Percentiles rank a stretch among this genome's conserved stretches.
Conservation (phyloP, 2,329 filamentous ascomycete species). For the Ceratocystis colombiana region DNA sequence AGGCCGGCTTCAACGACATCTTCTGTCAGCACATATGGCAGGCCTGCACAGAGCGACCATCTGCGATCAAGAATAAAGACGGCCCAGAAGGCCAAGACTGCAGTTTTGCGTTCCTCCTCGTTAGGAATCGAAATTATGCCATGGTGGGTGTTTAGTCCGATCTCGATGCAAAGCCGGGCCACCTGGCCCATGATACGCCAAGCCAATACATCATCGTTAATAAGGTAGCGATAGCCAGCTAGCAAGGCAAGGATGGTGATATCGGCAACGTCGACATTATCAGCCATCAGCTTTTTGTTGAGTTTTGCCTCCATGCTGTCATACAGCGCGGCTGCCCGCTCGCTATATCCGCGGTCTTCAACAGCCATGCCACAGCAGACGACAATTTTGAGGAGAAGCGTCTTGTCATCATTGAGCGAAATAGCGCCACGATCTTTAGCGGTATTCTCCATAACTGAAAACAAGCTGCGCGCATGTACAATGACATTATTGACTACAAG, state of each 20-base stretch:
- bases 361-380: slow-evolving; percentile 68
- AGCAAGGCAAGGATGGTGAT: slow-evolving; percentile 45
- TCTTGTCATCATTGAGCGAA: slow-evolving; percentile 42
- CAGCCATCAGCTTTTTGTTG: slow-evolving; percentile 54
- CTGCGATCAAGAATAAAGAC: slow-evolving; percentile 75
- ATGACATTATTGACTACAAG: slow-evolving; percentile 63
- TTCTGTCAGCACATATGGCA: slow-evolving; percentile 78
- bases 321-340: slow-evolving; percentile 62
- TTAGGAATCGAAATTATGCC: slow-evolving; percentile 60
- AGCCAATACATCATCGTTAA: slow-evolving; percentile 73
- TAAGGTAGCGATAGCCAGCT: slow-evolving; percentile 67
- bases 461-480: slow-evolving; percentile 58
- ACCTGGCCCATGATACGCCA: slow-evolving; percentile 83
- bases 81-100: slow-evolving; percentile 72
- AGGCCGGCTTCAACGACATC: slow-evolving; percentile 72
- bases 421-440: slow-evolving; percentile 32
- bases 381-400: slow-evolving; percentile 70
- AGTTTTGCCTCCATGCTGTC: slow-evolving; percentile 62
- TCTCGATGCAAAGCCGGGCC: slow-evolving; percentile 64
- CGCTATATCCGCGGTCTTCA: slow-evolving; percentile 69
- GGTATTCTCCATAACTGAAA: slow-evolving; percentile 56
- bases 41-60: slow-evolving; percentile 81
- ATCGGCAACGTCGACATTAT: slow-evolving; percentile 39
- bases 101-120: slow-evolving; percentile 56
- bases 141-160: slow-evolving; percentile 72